Evolutionary conservation across 2,329 filamentous ascomycete species (phyloP), one percentile per base, ranked within the genome.

Genomic region (Penicillium sp.): DNA sequence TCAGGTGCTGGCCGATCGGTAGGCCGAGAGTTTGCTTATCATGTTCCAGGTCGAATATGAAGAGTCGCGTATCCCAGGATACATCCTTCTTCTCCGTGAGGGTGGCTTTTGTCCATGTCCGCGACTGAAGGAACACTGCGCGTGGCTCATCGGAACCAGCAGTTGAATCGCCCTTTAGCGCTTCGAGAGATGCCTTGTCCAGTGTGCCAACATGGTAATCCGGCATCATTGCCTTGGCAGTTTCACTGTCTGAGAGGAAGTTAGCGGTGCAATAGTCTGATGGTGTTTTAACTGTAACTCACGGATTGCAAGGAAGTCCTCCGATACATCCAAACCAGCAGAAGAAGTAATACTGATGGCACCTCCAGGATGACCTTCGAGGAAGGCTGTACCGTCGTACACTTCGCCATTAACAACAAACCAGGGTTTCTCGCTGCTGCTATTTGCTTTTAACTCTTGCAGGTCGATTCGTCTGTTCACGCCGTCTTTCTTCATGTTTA

Each of bases 261-360:
- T 53, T 37, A 49, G 59, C 57, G 74, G 63, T 76, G 69, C 39
- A 49, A 54, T 14, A n/a, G 55, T 26, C 26, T 16, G 13, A 24
- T 4, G n/a, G 16, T 45, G 5, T 32, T 38, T 5, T 35, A 10
- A 9, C n/a, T 35, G 14, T 16, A 9, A 81, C 89, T 81, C 79
- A 93, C 90, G 92, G 66, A 97, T 97, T 14, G 89, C 88, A 76
- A 95, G 84, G 71, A 96, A 97, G 64, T 97, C 92, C 66, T 96
- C 92, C 0, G 89, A 89, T 10, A 84, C 84, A 72, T 97, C 92
- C 66, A 89, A 79, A 0, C 87, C 91, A n/a, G 91, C 92, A 3
- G 88, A 90, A 29, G 87, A 87, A 51, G 88, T 81, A 68, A 97
- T 96, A 66, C 90, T 94, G 61, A 89, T 85, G 3, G 90, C 90